Evolutionary conservation across 495 filamentous ascomycete species (phyloP).

Genomic region (Neurospora africana): DNA sequence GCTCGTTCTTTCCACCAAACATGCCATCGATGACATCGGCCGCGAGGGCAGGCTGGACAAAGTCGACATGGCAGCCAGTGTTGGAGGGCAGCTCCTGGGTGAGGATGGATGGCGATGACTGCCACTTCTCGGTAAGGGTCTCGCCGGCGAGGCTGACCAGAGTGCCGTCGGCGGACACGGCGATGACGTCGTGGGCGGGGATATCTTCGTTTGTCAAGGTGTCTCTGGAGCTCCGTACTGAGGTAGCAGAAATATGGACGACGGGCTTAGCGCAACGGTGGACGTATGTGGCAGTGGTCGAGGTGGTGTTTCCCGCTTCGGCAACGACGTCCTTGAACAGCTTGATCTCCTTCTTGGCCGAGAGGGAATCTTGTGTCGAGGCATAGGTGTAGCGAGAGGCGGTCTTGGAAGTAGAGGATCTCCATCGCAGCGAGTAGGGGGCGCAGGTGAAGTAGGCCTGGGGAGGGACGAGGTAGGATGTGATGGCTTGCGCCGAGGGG

Average conservation of each 20-base stretch:
- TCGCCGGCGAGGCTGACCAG: slow-evolving; percentile 30
- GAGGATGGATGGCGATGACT: slow-evolving; percentile 21
- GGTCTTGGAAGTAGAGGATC: slow-evolving; percentile 37
- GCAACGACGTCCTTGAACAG: slow-evolving; percentile 51
- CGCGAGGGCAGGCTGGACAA: slow-evolving; percentile 24
- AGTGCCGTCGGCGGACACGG: slow-evolving; percentile 29
- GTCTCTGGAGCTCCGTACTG: slow-evolving; percentile 7
- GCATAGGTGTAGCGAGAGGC: slow-evolving; percentile 64
- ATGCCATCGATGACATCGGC: slow-evolving; percentile 35
- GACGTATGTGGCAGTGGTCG: slow-evolving; percentile 14
- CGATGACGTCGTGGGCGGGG: slow-evolving; percentile 24
- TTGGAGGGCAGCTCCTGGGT: slow-evolving; percentile 26
- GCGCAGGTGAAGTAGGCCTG: slow-evolving; percentile 68
- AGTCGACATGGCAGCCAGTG: slow-evolving; percentile 25
- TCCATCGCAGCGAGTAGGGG: slow-evolving; percentile 62
- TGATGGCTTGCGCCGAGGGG: slow-evolving; percentile 65
- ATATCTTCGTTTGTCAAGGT: slow-evolving; percentile 1
- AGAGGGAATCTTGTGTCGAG: slow-evolving; percentile 27
- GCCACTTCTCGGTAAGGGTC: slow-evolving; percentile 31
- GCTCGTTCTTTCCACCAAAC: slow-evolving; percentile 29
- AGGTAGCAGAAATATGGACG: slow-evolving; percentile 19
- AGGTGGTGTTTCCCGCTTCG: slow-evolving; percentile 46
- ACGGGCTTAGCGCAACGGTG: slow-evolving; percentile 16
- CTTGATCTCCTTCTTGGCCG: slow-evolving; percentile 31
- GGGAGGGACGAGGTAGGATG: slow-evolving; percentile 77